phyloP scores from a whole-genome alignment of 495 filamentous ascomycete genomes.

The Pyronema domesticum region DNA sequence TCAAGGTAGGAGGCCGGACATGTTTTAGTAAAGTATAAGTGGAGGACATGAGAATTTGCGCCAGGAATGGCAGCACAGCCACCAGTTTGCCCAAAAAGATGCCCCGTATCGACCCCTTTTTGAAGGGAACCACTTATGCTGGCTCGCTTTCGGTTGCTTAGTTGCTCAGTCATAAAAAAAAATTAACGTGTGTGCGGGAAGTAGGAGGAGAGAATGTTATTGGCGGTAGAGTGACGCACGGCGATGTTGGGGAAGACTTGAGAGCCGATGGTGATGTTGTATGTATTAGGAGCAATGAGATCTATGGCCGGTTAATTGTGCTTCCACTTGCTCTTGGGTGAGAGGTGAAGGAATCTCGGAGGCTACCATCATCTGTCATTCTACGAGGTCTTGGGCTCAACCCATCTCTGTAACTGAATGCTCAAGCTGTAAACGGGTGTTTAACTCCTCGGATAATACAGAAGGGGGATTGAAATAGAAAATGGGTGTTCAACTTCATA shows the following conservation, averaged over 20 bases:
- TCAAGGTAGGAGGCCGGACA: no score
- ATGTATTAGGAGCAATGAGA: no score
- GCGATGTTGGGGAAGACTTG: slow-evolving; percentile 24
- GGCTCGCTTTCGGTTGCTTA: no score
- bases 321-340: slow-evolving; percentile 65
- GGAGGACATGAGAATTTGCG: no score
- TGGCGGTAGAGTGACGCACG: neutral
- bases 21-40: no score
- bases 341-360: slow-evolving; percentile 74
- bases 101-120: no score
- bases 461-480: no score
- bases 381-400: slow-evolving; percentile 82
- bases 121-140: no score
- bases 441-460: no score
- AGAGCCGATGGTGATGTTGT: slow-evolving; percentile 40
- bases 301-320: slow-evolving; percentile 66
- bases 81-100: no score
- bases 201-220: slow-evolving; percentile 33
- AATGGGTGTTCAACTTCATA: slow-evolving; percentile 99
- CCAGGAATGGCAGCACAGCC: no score
- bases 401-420: slow-evolving; percentile 96
- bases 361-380: slow-evolving; percentile 90
- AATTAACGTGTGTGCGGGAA: slow-evolving; percentile 71
- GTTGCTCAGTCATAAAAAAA: no score
- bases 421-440: slow-evolving; percentile 86